These are phyloP conservation scores for Conringia planisiliqua DNA, from an alignment of 345 rosid genomes.

Conservation along the genomic window DNA sequence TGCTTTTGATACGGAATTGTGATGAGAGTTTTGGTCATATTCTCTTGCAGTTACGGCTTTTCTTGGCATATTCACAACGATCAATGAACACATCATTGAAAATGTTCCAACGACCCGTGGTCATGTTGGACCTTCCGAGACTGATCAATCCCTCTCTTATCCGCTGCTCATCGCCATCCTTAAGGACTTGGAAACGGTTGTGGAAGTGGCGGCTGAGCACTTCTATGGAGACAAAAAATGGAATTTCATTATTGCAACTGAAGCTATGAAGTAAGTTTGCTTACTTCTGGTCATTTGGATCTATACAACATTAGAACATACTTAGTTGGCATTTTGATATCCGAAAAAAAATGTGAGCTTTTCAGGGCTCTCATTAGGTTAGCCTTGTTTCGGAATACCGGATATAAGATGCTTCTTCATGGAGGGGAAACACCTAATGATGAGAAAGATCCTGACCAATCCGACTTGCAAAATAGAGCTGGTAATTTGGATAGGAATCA, in stretches of 20 bases:
- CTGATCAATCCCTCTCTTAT: slow-evolving; percentile 56
- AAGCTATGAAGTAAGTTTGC: slow-evolving; percentile 68
- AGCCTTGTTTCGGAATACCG: slow-evolving; percentile 64
- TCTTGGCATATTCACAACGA: slow-evolving; percentile 77
- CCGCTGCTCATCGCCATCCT: slow-evolving; percentile 68
- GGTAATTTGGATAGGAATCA: slow-evolving; percentile 30
- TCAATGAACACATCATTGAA: slow-evolving; percentile 82
- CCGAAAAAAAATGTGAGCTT: slow-evolving; percentile 13
- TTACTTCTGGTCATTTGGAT: slow-evolving; percentile 12
- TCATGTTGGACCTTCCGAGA: slow-evolving; percentile 36
- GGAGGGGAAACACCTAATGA: slow-evolving; percentile 79
- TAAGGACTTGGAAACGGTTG: slow-evolving; percentile 82
- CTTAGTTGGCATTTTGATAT: not conserved
- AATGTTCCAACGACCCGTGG: slow-evolving; percentile 44
- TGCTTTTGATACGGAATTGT: not conserved
- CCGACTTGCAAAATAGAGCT: slow-evolving; percentile 36
- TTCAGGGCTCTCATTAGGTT: slow-evolving; percentile 67
- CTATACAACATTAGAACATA: not conserved
- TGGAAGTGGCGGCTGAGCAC: slow-evolving; percentile 85
- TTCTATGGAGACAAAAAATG: slow-evolving; percentile 81
- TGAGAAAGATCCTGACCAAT: slow-evolving; percentile 40
- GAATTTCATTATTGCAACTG: slow-evolving; percentile 78
- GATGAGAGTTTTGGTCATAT: slow-evolving; percentile 20
- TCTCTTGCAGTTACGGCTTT: slow-evolving; percentile 76
- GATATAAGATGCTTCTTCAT: slow-evolving; percentile 90